Conservation (phyloP, 2,329 filamentous ascomycete genomes). For the Ascochyta clinopodiicola region DNA sequence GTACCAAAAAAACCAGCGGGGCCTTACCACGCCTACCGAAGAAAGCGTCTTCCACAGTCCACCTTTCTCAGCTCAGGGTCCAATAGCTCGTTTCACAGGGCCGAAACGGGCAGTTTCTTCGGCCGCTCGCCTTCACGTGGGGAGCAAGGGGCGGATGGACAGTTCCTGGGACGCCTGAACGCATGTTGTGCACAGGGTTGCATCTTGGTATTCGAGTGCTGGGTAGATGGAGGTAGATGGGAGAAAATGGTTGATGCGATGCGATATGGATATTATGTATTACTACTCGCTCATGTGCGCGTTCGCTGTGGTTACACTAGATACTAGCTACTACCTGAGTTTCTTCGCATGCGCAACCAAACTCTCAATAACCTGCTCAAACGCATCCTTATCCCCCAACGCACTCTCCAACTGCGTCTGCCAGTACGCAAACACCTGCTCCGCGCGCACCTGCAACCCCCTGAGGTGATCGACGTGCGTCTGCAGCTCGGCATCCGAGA, state of each 20-base stretch:
- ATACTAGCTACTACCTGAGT: constrained; percentile 65
- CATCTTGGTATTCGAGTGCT: background rate
- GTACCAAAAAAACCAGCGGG: constrained; percentile 7
- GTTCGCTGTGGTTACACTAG: too few relatives aligned
- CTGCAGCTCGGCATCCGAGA: constrained; percentile 78
- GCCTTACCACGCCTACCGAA: background rate
- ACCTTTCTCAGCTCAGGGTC: constrained; percentile 10
- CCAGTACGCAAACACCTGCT: constrained; percentile 86
- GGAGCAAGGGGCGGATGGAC: constrained; percentile 3
- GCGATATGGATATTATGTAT: constrained; percentile 7
- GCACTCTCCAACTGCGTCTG: constrained; percentile 84
- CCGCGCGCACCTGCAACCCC: constrained; percentile 72
- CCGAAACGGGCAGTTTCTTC: background rate
- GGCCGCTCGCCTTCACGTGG: constrained; percentile 9
- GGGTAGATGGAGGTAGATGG: background rate
- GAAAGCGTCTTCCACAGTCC: constrained; percentile 1
- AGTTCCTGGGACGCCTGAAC: constrained; percentile 6
- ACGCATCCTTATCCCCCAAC: constrained; percentile 87
- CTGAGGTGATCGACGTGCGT: constrained; percentile 74
- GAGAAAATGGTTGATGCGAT: too few relatives aligned
- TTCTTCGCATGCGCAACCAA: constrained; percentile 89
- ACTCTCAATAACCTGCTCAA: constrained; percentile 97
- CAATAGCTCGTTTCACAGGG: constrained; percentile 15
- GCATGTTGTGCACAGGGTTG: background rate
- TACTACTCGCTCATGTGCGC: background rate